Percentiles rank a stretch among this genome's conserved stretches.
Conservation (phyloP, 129 eudicot genomes). For the Erigeron canadensis region DNA sequence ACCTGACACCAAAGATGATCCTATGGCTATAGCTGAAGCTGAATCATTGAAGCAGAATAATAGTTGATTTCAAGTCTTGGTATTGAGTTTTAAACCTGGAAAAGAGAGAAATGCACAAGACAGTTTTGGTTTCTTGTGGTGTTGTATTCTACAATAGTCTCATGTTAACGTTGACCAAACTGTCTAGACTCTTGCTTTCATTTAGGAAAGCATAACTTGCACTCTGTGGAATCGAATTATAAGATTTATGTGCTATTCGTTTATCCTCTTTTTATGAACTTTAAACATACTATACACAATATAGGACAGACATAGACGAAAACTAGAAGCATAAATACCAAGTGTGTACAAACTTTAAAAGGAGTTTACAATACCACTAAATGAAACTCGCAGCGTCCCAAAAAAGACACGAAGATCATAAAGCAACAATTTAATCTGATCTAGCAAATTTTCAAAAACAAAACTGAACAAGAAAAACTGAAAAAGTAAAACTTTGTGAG, state of each 20-base stretch:
- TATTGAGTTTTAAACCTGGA: background rate
- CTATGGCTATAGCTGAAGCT: constrained; percentile 64
- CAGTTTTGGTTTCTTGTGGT: constrained; percentile 18
- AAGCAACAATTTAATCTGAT: no score
- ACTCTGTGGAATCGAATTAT: background rate
- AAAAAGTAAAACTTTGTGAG: no score
- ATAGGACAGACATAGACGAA: background rate
- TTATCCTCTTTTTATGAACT: background rate
- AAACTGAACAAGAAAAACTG: background rate
- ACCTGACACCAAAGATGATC: constrained; percentile 50
- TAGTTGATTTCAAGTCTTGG: constrained; percentile 3
- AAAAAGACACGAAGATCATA: no score
- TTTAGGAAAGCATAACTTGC: background rate
- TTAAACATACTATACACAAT: background rate
- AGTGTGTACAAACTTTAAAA: no score
- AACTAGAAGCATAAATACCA: no score
- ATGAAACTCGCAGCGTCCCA: no score
- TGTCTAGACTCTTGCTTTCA: background rate
- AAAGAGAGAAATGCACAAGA: constrained; percentile 3
- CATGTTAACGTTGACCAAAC: background rate
- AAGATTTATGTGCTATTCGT: background rate
- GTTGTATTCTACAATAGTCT: background rate
- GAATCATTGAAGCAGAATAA: constrained; percentile 54
- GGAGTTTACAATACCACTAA: no score
- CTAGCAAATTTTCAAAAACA: background rate